Percentiles rank a stretch among this genome's conserved stretches.
phyloP scores from a whole-genome alignment of 139 green algal species.

The Nannochloris sp. region DNA sequence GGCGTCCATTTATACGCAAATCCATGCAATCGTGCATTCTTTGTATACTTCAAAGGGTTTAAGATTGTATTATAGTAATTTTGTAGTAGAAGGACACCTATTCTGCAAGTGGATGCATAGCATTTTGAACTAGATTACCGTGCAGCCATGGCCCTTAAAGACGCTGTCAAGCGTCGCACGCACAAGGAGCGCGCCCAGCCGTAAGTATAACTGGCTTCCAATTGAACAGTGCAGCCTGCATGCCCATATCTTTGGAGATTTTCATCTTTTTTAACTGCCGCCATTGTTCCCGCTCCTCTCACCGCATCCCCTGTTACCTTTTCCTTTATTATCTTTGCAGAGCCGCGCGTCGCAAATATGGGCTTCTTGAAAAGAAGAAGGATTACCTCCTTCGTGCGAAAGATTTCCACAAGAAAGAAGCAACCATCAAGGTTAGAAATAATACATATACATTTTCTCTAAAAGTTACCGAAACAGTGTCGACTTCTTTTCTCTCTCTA shows the following conservation, averaged over 20 bases:
- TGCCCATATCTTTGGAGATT: too few species aligned
- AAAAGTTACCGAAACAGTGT: neutral
- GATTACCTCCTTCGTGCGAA: conserved; percentile 87
- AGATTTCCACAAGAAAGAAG: conserved; percentile 93
- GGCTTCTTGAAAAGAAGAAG: conserved; percentile 96
- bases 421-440: conserved; percentile 66
- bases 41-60: too few species aligned
- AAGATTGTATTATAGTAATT: too few species aligned
- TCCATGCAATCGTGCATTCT: too few species aligned
- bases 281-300: neutral
- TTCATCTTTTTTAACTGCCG: neutral
- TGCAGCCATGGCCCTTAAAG: conserved; percentile 73
- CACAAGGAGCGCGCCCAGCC: conserved; percentile 96
- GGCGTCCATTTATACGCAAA: too few species aligned
- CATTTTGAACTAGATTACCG: too few species aligned
- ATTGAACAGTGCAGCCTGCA: neutral
- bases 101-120: too few species aligned
- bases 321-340: conserved; percentile 20
- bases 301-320: conserved; percentile 2
- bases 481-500: neutral
- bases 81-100: too few species aligned
- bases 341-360: conserved; percentile 47
- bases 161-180: conserved; percentile 86
- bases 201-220: conserved; percentile 20
- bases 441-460: neutral